Conservation (phyloP, 192 early-diverging fungal species). For the Backusella liffmaniae region DNA sequence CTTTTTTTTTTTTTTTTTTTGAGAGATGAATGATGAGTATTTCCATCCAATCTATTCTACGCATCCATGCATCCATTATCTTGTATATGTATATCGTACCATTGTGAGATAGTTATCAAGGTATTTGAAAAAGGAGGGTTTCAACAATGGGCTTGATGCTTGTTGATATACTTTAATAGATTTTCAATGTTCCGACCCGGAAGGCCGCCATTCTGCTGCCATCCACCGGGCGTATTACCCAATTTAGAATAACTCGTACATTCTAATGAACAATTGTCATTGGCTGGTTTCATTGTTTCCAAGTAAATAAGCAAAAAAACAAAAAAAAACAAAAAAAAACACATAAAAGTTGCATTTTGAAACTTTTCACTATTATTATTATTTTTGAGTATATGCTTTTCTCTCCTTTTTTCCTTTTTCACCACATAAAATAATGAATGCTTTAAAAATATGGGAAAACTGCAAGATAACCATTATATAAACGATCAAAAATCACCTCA, state of each 20-base stretch:
- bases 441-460: conserved; percentile 18
- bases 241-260: too few species aligned
- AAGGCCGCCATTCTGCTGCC: too few species aligned
- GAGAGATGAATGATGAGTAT: not conserved
- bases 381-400: not conserved
- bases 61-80: conserved; percentile 2
- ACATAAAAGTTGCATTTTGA: too few species aligned
- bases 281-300: too few species aligned
- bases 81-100: not conserved
- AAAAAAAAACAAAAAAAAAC: too few species aligned
- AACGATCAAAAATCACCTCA: not conserved
- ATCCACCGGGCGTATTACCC: too few species aligned
- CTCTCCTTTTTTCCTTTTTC: not conserved
- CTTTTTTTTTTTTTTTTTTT: not conserved
- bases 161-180: not conserved
- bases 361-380: not conserved
- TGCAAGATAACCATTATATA: conserved; percentile 29
- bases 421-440: not conserved
- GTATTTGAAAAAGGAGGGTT: conserved; percentile 13
- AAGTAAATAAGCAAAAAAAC: too few species aligned
- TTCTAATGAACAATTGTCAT: too few species aligned
- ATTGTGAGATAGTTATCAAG: conserved; percentile 26
- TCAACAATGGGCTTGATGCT: not conserved
- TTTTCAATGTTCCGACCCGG: too few species aligned
- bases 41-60: conserved; percentile 18